Conservation (phyloP, 441 rosid species). For the Pelargonium citronellum region DNA sequence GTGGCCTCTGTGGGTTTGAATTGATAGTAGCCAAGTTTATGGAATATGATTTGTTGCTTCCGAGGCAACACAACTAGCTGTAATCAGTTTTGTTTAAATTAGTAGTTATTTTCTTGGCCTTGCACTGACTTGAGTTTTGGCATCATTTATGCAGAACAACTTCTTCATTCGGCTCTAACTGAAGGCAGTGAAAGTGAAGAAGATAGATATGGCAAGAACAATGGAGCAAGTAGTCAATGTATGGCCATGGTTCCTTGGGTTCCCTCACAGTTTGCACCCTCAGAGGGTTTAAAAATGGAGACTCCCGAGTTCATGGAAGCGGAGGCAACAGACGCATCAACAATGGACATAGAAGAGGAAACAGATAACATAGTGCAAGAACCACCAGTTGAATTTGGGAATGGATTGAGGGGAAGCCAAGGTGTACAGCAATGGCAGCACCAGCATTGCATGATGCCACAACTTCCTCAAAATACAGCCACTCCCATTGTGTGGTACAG, state of each 20-base stretch:
- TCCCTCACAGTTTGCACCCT: conserved; percentile 26
- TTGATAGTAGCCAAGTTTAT: too few species aligned
- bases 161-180: background rate
- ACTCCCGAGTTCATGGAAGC: conserved; percentile 39
- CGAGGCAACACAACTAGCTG: background rate
- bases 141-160: background rate
- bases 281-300: conserved; percentile 7
- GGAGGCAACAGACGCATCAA: conserved; percentile 38
- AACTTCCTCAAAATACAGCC: conserved; percentile 34
- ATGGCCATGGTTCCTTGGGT: conserved; percentile 59
- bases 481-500: conserved; percentile 15
- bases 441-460: conserved; percentile 55
- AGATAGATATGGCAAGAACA: background rate
- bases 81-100: background rate
- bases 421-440: conserved; percentile 46
- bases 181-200: conserved; percentile 6
- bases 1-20: too few species aligned
- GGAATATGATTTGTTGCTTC: too few species aligned
- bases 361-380: conserved; percentile 15
- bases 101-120: background rate
- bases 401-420: conserved; percentile 21
- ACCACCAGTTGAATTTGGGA: background rate
- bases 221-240: conserved; percentile 16
- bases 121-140: background rate
- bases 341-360: conserved; percentile 62